phyloP scores from a whole-genome alignment of 306 rosid species.

The Malus sylvestris region DNA sequence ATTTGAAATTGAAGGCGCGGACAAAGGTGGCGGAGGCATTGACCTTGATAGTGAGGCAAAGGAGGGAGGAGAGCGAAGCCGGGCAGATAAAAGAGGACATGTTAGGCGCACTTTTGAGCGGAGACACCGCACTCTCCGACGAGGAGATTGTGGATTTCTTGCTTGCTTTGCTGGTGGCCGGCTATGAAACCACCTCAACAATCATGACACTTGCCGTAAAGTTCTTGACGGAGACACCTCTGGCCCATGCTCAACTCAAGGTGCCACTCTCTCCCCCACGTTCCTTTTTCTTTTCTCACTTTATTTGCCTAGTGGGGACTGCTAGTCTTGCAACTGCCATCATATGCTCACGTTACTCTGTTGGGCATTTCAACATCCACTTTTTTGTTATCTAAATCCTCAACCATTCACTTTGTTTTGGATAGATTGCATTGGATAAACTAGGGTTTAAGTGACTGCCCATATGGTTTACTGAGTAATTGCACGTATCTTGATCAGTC shows the following conservation, averaged over 20 bases:
- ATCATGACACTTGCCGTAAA: slow-evolving; percentile 93
- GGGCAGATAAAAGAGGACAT: slow-evolving; percentile 56
- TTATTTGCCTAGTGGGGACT: not conserved
- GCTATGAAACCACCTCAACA: slow-evolving; percentile 93
- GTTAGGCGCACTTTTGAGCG: slow-evolving; percentile 71
- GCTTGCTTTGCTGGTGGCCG: slow-evolving; percentile 83
- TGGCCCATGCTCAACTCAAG: slow-evolving; percentile 85
- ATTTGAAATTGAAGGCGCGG: slow-evolving; percentile 46
- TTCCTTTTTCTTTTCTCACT: not conserved
- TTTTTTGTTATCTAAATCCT: slow-evolving; percentile 35
- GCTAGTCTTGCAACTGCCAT: not conserved
- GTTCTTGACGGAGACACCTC: slow-evolving; percentile 87
- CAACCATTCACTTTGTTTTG: not conserved
- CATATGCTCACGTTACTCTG: not conserved
- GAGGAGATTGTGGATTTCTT: slow-evolving; percentile 85
- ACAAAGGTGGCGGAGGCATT: slow-evolving; percentile 89
- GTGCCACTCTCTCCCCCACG: slow-evolving; percentile 17
- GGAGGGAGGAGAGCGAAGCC: slow-evolving; percentile 46
- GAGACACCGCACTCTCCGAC: slow-evolving; percentile 66
- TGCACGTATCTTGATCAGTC: too few relatives aligned
- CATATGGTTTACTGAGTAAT: too few relatives aligned
- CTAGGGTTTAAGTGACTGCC: too few relatives aligned
- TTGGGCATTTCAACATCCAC: slow-evolving; percentile 12
- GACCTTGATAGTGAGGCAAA: slow-evolving; percentile 51
- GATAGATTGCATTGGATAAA: not conserved